These are phyloP conservation scores for Solanum habrochaites DNA, from an alignment of 257 asterid genomes.

Conservation along the genomic window DNA sequence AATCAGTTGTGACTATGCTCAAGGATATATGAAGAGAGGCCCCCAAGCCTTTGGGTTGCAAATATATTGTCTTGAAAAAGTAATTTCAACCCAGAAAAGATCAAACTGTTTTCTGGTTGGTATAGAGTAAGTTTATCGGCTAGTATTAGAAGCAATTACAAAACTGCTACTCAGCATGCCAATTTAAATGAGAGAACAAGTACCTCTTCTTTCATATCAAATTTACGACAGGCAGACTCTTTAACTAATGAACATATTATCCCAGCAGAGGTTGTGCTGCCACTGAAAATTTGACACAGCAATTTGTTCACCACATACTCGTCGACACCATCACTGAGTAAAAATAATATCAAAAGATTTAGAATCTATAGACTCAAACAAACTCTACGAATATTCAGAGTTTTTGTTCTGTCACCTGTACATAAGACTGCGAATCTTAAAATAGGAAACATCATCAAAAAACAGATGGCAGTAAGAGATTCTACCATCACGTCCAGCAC, in stretches of 20 bases:
- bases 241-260: slow-evolving; percentile 48
- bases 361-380: neutral
- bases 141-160: neutral
- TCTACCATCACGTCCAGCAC: slow-evolving; percentile 99
- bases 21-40: neutral
- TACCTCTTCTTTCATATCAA: slow-evolving; percentile 99
- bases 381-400: neutral
- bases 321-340: slow-evolving; percentile 85
- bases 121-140: neutral
- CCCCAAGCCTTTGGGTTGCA: neutral
- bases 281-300: slow-evolving; percentile 56
- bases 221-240: slow-evolving; percentile 77
- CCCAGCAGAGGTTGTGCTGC: slow-evolving; percentile 25
- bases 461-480: slow-evolving; percentile 78
- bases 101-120: neutral
- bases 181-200: slow-evolving; percentile 1
- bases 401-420: slow-evolving; percentile 42
- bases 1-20: neutral
- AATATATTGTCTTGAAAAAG: neutral
- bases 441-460: slow-evolving; percentile 67
- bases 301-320: slow-evolving; percentile 76
- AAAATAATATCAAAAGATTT: neutral
- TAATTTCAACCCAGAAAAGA: neutral
- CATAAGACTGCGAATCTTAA: slow-evolving; percentile 84
- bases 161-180: neutral